Evolutionary conservation across 371 early-diverging fungal genomes (phyloP).

Genomic region (Rhizopus sp.): DNA sequence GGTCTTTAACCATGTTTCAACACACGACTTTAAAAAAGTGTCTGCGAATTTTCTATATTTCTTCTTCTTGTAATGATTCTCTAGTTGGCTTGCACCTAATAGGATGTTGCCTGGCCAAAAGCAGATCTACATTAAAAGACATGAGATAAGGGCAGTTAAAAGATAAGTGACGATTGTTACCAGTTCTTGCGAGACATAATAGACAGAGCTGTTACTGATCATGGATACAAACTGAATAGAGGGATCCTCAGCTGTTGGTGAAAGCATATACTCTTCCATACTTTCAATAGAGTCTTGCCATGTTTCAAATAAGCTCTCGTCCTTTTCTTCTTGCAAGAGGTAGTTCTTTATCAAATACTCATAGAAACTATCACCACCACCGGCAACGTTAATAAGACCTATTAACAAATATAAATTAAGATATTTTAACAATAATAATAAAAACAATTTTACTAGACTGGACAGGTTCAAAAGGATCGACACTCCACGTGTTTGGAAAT

Average conservation of each 20-base stretch:
- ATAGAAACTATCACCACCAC: slow-evolving; percentile 87
- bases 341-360: slow-evolving; percentile 76
- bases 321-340: slow-evolving; percentile 52
- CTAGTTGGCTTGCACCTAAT: slow-evolving; percentile 26
- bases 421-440: not conserved
- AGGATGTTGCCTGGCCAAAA: slow-evolving; percentile 47
- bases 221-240: slow-evolving; percentile 37
- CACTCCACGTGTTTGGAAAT: slow-evolving; percentile 42
- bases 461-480: slow-evolving; percentile 29
- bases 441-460: slow-evolving; percentile 15
- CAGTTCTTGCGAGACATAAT: slow-evolving; percentile 33
- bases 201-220: slow-evolving; percentile 21
- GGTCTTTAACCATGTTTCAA: slow-evolving; percentile 30
- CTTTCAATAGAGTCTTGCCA: slow-evolving; percentile 45
- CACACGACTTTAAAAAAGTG: slow-evolving; percentile 31
- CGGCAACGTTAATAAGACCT: slow-evolving; percentile 50
- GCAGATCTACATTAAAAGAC: slow-evolving; percentile 29
- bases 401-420: not conserved
- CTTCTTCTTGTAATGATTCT: slow-evolving; percentile 7
- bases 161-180: slow-evolving; percentile 12
- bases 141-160: not conserved
- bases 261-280: slow-evolving; percentile 42
- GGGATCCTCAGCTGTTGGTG: slow-evolving; percentile 33
- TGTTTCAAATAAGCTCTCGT: slow-evolving; percentile 23
- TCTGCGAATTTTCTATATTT: slow-evolving; percentile 26